Evolutionary conservation across 2,329 filamentous ascomycete species (phyloP).

Genomic region (Fusarium virguliforme): DNA sequence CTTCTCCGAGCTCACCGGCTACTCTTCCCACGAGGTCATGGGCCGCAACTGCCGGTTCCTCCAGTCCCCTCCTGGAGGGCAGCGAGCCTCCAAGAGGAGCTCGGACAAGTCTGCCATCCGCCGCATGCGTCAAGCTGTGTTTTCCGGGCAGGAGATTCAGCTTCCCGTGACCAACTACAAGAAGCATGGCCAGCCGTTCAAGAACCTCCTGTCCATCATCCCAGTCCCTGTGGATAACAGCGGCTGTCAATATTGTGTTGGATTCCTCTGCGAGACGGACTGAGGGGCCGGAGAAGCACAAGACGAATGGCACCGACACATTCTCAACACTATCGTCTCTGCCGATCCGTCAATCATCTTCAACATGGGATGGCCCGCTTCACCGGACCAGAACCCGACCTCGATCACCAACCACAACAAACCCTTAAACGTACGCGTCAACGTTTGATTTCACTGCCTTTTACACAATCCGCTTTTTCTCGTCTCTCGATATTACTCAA

Average conservation of each 20-base stretch:
- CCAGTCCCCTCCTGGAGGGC: constrained; percentile 77
- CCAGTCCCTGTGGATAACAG: constrained; percentile 79
- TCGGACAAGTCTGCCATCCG: constrained; percentile 69
- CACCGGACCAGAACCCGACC: not conserved
- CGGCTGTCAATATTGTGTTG: constrained; percentile 81
- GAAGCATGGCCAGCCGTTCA: constrained; percentile 84
- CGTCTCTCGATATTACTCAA: not conserved
- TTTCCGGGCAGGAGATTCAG: constrained; percentile 64
- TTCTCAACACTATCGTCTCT: constrained; percentile 3
- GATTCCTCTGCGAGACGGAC: constrained; percentile 82
- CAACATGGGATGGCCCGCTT: not conserved
- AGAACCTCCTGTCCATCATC: constrained; percentile 89
- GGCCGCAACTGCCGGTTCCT: constrained; percentile 90
- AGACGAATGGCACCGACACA: not conserved
- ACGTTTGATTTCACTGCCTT: not conserved
- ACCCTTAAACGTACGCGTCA: constrained; percentile 1
- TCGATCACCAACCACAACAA: not conserved
- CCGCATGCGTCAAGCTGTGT: constrained; percentile 65
- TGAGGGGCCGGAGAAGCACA: constrained; percentile 13
- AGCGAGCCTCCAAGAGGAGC: constrained; percentile 26
- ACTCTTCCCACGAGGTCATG: constrained; percentile 80
- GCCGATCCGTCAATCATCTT: not conserved
- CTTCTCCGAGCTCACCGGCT: constrained; percentile 85
- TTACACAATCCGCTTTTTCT: not conserved
- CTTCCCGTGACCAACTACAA: constrained; percentile 82